Conservation (phyloP, 1,284 basidiomycete species). For the Ganoderma leucocontextum region DNA sequence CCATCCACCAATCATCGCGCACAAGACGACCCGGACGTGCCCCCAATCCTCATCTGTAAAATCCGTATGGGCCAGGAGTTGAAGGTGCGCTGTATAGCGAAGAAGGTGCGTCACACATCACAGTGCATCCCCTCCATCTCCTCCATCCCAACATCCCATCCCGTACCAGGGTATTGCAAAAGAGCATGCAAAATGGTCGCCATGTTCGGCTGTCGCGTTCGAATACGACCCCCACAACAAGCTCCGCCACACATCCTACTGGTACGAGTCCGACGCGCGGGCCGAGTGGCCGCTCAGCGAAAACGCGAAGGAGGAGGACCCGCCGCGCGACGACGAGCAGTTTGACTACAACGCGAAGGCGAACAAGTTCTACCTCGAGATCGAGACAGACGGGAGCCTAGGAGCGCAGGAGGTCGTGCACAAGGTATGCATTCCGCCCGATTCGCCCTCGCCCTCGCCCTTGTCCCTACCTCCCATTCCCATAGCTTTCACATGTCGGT, state of each 20-base stretch:
- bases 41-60: constrained; percentile 90
- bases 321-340: constrained; percentile 77
- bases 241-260: constrained; percentile 94
- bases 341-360: constrained; percentile 92
- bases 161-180: constrained; percentile 88
- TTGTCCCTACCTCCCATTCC: background rate
- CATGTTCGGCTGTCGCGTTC: constrained; percentile 93
- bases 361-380: constrained; percentile 89
- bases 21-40: constrained; percentile 64
- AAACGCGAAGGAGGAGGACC: constrained; percentile 85
- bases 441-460: background rate
- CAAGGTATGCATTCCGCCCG: constrained; percentile 58
- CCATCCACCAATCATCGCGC: background rate
- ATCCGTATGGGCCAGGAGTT: constrained; percentile 95
- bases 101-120: constrained; percentile 73
- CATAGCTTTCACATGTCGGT: background rate
- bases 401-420: constrained; percentile 90
- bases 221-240: constrained; percentile 99
- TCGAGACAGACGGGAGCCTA: constrained; percentile 91
- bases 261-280: constrained; percentile 87
- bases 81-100: constrained; percentile 87
- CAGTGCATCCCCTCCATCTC: constrained; percentile 2
- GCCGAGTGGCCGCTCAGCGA: constrained; percentile 86
- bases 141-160: constrained; percentile 1
- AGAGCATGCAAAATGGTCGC: constrained; percentile 99